Evolutionary conservation across 177 flowering plant genomes (phyloP).

Genomic region (Vitis hybrid): DNA sequence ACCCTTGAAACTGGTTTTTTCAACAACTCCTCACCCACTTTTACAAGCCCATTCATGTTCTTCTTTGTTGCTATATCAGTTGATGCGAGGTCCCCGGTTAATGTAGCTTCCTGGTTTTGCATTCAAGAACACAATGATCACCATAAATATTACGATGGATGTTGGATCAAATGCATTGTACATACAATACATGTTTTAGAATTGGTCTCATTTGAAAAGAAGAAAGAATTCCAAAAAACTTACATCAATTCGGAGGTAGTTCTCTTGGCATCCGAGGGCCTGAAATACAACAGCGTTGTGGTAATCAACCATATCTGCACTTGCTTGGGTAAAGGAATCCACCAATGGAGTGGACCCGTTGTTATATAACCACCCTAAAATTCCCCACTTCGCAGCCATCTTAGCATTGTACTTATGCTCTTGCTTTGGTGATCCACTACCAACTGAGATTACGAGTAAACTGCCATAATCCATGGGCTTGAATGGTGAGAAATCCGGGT

Average conservation of each 20-base stretch:
- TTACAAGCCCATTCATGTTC: constrained; percentile 33
- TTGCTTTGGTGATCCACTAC: constrained; percentile 24
- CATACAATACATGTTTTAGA: neutral
- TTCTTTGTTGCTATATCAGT: constrained; percentile 32
- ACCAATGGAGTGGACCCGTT: constrained; percentile 27
- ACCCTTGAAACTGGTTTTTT: constrained; percentile 35
- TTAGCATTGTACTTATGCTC: constrained; percentile 23
- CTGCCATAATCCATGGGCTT: constrained; percentile 22
- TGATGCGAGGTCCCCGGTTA: constrained; percentile 31
- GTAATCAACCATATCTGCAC: constrained; percentile 32
- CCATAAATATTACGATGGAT: too few species aligned
- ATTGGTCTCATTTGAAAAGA: too few species aligned
- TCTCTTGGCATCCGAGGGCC: constrained; percentile 16
- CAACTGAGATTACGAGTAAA: constrained; percentile 33
- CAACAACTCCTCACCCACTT: constrained; percentile 35
- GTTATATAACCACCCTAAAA: constrained; percentile 18
- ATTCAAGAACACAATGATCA: too few species aligned
- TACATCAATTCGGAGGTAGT: constrained; percentile 35
- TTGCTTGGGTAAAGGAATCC: constrained; percentile 21
- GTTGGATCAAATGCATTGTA: neutral
- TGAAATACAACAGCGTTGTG: constrained; percentile 24
- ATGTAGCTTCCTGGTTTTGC: constrained; percentile 31
- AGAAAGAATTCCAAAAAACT: neutral
- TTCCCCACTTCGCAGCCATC: constrained; percentile 32
- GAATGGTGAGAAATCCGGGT: constrained; percentile 10